Percentiles rank a stretch among this genome's conserved stretches.
phyloP scores from a whole-genome alignment of 2,329 filamentous ascomycete genomes.

The Beauveria caledonica region DNA sequence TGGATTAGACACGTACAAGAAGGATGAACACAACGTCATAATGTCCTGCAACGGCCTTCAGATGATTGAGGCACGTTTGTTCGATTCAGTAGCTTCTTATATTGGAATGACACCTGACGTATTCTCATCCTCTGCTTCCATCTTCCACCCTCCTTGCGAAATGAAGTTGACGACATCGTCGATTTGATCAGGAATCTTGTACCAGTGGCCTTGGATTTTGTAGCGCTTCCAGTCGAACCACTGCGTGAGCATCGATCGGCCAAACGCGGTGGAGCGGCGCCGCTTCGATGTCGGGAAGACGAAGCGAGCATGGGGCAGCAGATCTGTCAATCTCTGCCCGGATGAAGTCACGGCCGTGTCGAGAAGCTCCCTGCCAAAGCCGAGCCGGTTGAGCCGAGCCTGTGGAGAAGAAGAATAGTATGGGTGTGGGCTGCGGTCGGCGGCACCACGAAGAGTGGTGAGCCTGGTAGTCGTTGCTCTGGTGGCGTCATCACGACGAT shows the following conservation, averaged over 20 bases:
- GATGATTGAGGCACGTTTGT: too few relatives aligned
- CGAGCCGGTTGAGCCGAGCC: slow-evolving; percentile 23
- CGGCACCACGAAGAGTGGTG: slow-evolving; percentile 14
- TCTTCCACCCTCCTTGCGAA: background rate
- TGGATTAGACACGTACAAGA: background rate
- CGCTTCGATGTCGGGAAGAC: slow-evolving; percentile 42
- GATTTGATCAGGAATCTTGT: slow-evolving; percentile 37
- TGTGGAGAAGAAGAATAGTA: slow-evolving; percentile 24
- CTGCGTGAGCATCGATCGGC: slow-evolving; percentile 35
- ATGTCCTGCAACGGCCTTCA: too few relatives aligned
- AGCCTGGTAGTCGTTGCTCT: background rate
- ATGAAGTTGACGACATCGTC: slow-evolving; percentile 33
- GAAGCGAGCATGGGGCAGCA: slow-evolving; percentile 34
- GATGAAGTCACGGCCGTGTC: slow-evolving; percentile 19
- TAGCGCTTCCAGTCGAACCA: slow-evolving; percentile 42
- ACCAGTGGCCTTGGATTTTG: slow-evolving; percentile 36
- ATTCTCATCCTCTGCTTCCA: background rate
- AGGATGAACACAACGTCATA: too few relatives aligned
- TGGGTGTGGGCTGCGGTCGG: slow-evolving; percentile 19
- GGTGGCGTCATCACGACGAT: background rate
- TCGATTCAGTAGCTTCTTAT: too few relatives aligned
- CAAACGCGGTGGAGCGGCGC: slow-evolving; percentile 34
- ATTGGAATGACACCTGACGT: too few relatives aligned
- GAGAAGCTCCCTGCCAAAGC: slow-evolving; percentile 26
- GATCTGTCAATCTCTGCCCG: slow-evolving; percentile 23